A percentile compares a stretch with the other conserved stretches of the same genome.
phyloP scores from a whole-genome alignment of 148 eudicot species.

The Heliamphora exappendiculata region DNA sequence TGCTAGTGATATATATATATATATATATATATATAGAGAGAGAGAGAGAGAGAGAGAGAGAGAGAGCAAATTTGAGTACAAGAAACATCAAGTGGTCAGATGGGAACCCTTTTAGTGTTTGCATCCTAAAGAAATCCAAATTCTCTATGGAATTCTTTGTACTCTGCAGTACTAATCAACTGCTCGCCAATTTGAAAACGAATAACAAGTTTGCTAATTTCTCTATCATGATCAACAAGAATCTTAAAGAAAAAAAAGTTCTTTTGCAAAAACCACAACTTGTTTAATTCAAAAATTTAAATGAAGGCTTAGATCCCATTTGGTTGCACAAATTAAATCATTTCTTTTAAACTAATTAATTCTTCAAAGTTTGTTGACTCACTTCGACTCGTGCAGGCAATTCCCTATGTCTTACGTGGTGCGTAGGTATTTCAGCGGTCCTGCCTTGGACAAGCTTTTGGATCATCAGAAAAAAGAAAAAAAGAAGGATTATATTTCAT shows the following conservation, averaged over 20 bases:
- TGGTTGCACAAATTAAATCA: neutral
- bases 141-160: neutral
- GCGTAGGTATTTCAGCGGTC: too few species aligned
- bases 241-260: neutral
- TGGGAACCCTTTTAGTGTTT: neutral
- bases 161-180: neutral
- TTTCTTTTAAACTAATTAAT: neutral
- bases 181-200: neutral
- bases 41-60: neutral
- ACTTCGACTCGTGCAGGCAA: too few species aligned
- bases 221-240: neutral
- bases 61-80: too few species aligned
- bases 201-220: neutral
- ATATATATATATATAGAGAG: neutral
- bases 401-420: too few species aligned
- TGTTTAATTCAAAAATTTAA: neutral
- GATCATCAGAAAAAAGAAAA: too few species aligned
- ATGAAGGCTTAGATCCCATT: neutral
- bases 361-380: too few species aligned
- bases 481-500: too few species aligned
- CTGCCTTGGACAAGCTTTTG: too few species aligned
- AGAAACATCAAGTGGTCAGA: neutral
- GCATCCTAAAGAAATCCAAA: neutral
- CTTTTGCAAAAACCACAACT: neutral
- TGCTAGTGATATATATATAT: too few species aligned